Base-by-base conservation (phyloP, 257 asterid genomes). In the Nicotiana attenuata region DNA sequence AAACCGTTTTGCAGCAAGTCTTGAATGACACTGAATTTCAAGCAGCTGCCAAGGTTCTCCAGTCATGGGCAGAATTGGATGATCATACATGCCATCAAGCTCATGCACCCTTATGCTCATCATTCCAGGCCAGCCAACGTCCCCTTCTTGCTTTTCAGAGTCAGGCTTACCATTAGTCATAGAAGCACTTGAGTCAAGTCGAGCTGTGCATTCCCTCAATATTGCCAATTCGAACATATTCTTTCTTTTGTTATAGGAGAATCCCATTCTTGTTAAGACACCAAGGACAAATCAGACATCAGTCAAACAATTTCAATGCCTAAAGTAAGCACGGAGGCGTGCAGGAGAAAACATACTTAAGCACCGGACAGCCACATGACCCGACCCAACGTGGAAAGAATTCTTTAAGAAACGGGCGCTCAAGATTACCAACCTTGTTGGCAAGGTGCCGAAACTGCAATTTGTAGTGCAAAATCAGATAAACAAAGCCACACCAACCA, bases 371-470 rank as follows among this genome's bases (percentile, higher is more conserved):
- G 68, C 99, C 98, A 90, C 97, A 94, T 64, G 97, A 94, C 83
- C 93, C 98, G 64, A 96, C 97, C 99, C 99, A 96, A 73, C 99
- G 99, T 86, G 98, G 98, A 83, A 96, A 94, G 85, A 96, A 96
- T 86, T 96, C 99, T 82, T 96, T 96, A 52, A 96, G 99, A 87
- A 96, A 96, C 29, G 99, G 99, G 67, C 99, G 98, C 89, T 96
- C 99, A 45, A 96, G 98, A 87, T 96, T 96, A 82, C 99, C 99
- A 82, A 94, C 92, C 86, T 96, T 96, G 85, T 96, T 96, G 38
- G 98, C 98, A 19, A 90, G 92, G 88, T 96, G 99, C 69, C 99
- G 97, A 86, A 96, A 96, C 99, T 96, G 98, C 86, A 89, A 81
- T 13, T 33, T 64, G 47, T 29, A 45, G 76, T 13, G 52, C 52